A percentile compares a stretch with the other conserved stretches of the same genome.
These are phyloP conservation scores for Didymella segeticola DNA, from an alignment of 2,329 filamentous ascomycete genomes.

Conservation along the genomic window DNA sequence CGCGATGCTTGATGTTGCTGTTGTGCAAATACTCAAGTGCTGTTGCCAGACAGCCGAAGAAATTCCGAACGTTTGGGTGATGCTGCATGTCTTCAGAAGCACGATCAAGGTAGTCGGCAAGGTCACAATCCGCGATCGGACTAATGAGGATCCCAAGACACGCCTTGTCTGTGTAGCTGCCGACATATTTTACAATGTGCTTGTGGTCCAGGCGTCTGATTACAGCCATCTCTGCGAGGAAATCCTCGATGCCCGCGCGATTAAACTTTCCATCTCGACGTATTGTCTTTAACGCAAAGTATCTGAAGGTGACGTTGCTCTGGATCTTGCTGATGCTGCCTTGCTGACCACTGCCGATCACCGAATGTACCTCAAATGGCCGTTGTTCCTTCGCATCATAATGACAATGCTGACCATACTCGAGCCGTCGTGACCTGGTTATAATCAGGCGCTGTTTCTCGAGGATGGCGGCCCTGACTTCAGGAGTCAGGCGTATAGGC, in stretches of 20 bases:
- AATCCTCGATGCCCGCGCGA: conserved; percentile 23
- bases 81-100: background rate
- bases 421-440: conserved; percentile 24
- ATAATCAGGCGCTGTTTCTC: conserved; percentile 28
- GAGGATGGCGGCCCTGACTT: conserved; percentile 23
- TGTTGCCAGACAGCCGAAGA: conserved; percentile 26
- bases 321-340: conserved; percentile 34
- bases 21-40: conserved; percentile 26
- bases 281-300: conserved; percentile 43
- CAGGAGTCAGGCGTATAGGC: conserved; percentile 24
- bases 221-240: conserved; percentile 34
- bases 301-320: conserved; percentile 30
- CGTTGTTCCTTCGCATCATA: conserved; percentile 26
- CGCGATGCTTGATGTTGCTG: conserved; percentile 17
- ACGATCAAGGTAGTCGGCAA: conserved; percentile 7
- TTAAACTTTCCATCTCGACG: conserved; percentile 23
- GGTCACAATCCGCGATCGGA: conserved; percentile 24
- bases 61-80: background rate
- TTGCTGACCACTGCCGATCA: conserved; percentile 32
- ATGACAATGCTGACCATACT: conserved; percentile 32
- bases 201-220: conserved; percentile 34
- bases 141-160: conserved; percentile 41
- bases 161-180: conserved; percentile 37
- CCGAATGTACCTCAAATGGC: conserved; percentile 27
- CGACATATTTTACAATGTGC: conserved; percentile 38